phyloP scores from a whole-genome alignment of 2,329 filamentous ascomycete genomes.

The Fusarium sterilihyphosum region DNA sequence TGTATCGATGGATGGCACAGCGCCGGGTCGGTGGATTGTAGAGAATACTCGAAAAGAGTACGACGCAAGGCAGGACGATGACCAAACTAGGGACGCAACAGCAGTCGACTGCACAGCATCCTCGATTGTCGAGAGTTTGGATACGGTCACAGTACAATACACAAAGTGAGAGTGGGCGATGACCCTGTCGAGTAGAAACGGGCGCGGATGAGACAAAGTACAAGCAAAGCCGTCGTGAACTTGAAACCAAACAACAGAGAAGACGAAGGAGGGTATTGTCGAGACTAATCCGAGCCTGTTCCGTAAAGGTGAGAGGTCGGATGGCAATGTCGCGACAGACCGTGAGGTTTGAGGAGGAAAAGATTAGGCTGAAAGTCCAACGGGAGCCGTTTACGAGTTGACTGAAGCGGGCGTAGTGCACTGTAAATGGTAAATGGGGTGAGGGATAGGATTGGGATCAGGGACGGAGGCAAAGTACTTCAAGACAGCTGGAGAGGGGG shows the following conservation, averaged over 20 bases:
- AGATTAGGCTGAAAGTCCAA: constrained; percentile 29
- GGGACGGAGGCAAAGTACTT: constrained; percentile 29
- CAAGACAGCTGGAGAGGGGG: constrained; percentile 26
- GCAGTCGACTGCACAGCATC: constrained; percentile 33
- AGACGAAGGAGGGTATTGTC: constrained; percentile 9
- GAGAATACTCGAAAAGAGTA: constrained; percentile 4
- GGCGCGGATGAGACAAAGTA: not conserved
- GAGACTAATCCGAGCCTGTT: constrained; percentile 10
- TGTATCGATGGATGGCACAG: constrained; percentile 6
- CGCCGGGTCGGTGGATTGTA: constrained; percentile 8
- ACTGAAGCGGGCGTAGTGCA: constrained; percentile 34
- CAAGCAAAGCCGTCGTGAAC: constrained; percentile 7
- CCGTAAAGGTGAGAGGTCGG: constrained; percentile 24
- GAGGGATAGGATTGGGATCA: constrained; percentile 22
- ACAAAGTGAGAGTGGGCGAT: constrained; percentile 24
- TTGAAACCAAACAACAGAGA: not conserved
- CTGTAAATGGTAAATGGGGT: constrained; percentile 23
- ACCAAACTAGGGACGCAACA: constrained; percentile 32
- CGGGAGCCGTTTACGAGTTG: constrained; percentile 27
- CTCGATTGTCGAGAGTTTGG: constrained; percentile 23
- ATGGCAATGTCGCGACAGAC: constrained; percentile 23
- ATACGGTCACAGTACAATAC: constrained; percentile 17
- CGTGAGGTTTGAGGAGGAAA: constrained; percentile 23
- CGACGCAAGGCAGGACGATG: constrained; percentile 15
- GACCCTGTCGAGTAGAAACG: constrained; percentile 12